Evolutionary conservation across 345 rosid species (phyloP), one percentile per base, ranked within the genome.

Genomic region (Noccaea caerulescens): DNA sequence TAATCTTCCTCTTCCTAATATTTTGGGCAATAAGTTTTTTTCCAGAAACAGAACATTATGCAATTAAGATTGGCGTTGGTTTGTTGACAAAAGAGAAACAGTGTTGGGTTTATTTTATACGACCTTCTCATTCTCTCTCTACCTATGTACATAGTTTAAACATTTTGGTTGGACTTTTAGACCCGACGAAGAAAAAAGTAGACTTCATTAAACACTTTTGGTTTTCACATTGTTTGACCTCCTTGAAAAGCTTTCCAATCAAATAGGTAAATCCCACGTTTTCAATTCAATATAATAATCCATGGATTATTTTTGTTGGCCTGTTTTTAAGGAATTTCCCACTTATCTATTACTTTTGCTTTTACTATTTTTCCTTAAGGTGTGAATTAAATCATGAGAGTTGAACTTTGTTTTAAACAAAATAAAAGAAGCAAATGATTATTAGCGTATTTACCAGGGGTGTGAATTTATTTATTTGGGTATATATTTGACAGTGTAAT

Each of bases 251-350:
- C 25, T 71, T 50, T 60, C 53, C 34, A 50, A 51, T 54, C 51
- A 51, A 44, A 51, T 56, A 41, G 11, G 52, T 16, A 52, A 61
- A 32, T 4, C 54, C 62, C 68, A 61, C 68, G 62, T 71, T 71
- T 62, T 62, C 37, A 62, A 71, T 52, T 62, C 62, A 61, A 52
- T 61, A 42, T 42, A 52, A 71, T 51, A 42, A 60, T 18, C 6
- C 16, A 16, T 70, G 1, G 3, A 14, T 38, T 23, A 10, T 33
- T 9, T 33, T 71, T 71, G 10, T 2, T 71, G 20, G 34, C 43
- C 53, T 50, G 43, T 41, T 51, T 41, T 59, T 10, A 8, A 59
- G 37, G 75, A 71, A 50, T 8, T 30, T 30, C 23, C 7, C 60
- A 61, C 68, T 62, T 10, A 18, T 2, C 14, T 11, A 4, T 18